Evolutionary conservation across 1,284 basidiomycete genomes (phyloP).

Genomic region (Sporisorium exsertum): DNA sequence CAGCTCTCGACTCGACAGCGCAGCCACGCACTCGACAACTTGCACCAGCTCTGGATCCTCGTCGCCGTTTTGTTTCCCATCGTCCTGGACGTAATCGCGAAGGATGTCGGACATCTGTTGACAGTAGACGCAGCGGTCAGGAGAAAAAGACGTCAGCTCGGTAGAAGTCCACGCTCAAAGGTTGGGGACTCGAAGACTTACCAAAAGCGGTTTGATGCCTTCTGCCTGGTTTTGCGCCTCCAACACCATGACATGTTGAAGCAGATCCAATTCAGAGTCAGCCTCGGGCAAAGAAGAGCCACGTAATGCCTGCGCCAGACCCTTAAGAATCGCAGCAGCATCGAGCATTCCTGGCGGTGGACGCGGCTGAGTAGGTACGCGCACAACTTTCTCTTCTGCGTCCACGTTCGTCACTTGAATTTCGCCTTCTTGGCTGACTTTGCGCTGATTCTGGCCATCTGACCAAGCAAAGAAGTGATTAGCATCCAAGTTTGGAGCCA

Average conservation of each 20-base stretch:
- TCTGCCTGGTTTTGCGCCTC: constrained; percentile 25
- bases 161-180: not conserved
- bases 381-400: constrained; percentile 29
- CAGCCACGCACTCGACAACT: constrained; percentile 42
- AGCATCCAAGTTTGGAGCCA: constrained; percentile 13
- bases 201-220: constrained; percentile 37
- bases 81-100: constrained; percentile 11
- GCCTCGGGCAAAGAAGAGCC: not conserved
- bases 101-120: constrained; percentile 22
- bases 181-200: constrained; percentile 4
- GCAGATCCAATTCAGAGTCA: not conserved
- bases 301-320: constrained; percentile 4
- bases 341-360: constrained; percentile 68
- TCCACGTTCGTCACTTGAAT: constrained; percentile 14
- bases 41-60: constrained; percentile 28
- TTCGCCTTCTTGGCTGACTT: not conserved
- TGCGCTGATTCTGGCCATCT: not conserved
- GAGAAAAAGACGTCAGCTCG: not conserved
- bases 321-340: constrained; percentile 49
- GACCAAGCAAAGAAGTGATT: constrained; percentile 25
- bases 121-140: not conserved
- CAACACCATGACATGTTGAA: constrained; percentile 25
- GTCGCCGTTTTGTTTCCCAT: not conserved
- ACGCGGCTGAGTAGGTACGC: constrained; percentile 39
- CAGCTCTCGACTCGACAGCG: constrained; percentile 26